phyloP scores from a whole-genome alignment of 257 asterid genomes.

The Fraxinus cuspidata region DNA sequence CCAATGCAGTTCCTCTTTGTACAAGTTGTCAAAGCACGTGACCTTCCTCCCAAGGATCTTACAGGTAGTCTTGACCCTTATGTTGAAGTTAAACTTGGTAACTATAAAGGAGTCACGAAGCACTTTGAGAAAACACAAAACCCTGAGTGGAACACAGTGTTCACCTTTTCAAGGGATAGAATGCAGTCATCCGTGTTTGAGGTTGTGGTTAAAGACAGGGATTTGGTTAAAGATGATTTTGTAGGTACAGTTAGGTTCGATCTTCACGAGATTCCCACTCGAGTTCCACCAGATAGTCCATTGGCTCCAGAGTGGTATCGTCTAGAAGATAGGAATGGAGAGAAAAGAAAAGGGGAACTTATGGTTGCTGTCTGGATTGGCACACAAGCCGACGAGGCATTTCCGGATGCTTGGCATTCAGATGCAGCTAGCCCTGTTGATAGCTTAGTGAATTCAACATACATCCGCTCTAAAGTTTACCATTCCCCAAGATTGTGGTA shows the following conservation, averaged over 20 bases:
- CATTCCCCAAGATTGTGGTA: constrained; percentile 89
- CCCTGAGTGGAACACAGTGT: constrained; percentile 88
- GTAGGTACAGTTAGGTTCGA: constrained; percentile 70
- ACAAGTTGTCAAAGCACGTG: constrained; percentile 75
- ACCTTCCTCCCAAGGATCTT: constrained; percentile 68
- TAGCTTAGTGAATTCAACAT: constrained; percentile 47
- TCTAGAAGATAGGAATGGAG: constrained; percentile 68
- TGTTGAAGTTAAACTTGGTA: constrained; percentile 87
- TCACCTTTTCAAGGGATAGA: constrained; percentile 74
- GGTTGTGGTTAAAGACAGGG: constrained; percentile 72
- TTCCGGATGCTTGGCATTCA: constrained; percentile 90
- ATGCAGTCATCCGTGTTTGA: constrained; percentile 74
- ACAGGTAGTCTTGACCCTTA: constrained; percentile 87
- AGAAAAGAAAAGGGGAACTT: constrained; percentile 66
- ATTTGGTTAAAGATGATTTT: constrained; percentile 72
- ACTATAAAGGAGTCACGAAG: constrained; percentile 76
- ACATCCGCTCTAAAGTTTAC: constrained; percentile 82
- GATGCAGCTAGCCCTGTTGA: constrained; percentile 60
- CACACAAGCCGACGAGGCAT: constrained; percentile 96
- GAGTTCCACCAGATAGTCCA: constrained; percentile 96
- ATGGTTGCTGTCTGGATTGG: constrained; percentile 97
- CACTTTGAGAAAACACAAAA: constrained; percentile 71
- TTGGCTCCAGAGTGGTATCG: constrained; percentile 95
- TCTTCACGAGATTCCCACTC: constrained; percentile 68
- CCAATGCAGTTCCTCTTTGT: constrained; percentile 91